Evolutionary conservation across 768 basidiomycete species (phyloP).

Genomic region (Boletus eberwhitei): DNA sequence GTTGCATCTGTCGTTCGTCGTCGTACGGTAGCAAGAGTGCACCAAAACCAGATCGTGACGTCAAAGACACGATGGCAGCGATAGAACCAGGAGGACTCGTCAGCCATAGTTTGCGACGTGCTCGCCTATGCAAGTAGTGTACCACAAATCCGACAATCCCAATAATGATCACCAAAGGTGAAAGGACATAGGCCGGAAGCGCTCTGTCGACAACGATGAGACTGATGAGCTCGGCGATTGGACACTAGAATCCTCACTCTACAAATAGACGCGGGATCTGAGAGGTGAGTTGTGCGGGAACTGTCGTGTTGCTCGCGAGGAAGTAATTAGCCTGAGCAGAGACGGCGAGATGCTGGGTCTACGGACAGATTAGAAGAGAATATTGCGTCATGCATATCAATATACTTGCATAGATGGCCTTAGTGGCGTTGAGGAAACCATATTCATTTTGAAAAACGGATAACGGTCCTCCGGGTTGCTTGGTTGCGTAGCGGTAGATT

Average conservation of each 20-base stretch:
- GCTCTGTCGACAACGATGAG: constrained; percentile 36
- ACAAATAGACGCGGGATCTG: constrained; percentile 50
- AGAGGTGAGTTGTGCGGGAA: constrained; percentile 40
- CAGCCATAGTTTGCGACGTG: constrained; percentile 48
- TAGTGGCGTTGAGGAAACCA: constrained; percentile 53
- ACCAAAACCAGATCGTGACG: constrained; percentile 60
- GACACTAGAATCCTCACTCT: constrained; percentile 42
- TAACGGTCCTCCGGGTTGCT: constrained; percentile 39
- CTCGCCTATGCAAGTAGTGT: constrained; percentile 45
- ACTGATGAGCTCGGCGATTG: neutral
- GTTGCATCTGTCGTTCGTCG: constrained; percentile 39
- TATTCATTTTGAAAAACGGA: constrained; percentile 46
- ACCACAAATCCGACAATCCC: constrained; percentile 47
- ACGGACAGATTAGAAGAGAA: constrained; percentile 1
- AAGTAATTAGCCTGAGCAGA: constrained; percentile 62
- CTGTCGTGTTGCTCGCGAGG: constrained; percentile 35
- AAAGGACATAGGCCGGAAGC: constrained; percentile 50
- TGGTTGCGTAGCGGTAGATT: constrained; percentile 51
- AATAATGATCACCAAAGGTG: constrained; percentile 44
- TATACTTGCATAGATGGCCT: constrained; percentile 31
- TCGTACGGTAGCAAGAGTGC: constrained; percentile 61
- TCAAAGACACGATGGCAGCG: constrained; percentile 52
- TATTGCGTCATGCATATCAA: neutral
- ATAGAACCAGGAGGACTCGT: constrained; percentile 59
- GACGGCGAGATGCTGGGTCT: constrained; percentile 59